Base-by-base conservation (phyloP, 2,329 filamentous ascomycete genomes). In the Nemania diffusa region DNA sequence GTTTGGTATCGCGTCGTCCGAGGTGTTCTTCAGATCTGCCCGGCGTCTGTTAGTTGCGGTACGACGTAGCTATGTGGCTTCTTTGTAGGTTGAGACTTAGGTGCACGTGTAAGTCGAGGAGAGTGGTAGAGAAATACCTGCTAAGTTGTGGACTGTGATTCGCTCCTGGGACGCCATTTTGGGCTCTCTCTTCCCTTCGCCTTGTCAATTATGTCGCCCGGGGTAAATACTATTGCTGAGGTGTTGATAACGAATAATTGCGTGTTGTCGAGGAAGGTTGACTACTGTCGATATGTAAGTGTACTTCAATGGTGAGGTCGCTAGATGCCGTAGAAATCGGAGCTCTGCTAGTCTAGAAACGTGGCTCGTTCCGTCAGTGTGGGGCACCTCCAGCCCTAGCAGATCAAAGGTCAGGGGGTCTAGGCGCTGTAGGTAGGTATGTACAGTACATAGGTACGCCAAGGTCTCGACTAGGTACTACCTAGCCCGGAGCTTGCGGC, bases 21-120 rank as follows among this genome's bases (percentile, higher is more conserved):
- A 93, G 44, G 94, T 97, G 83, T 96, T 97, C 82, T 98, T 98
- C 71, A 99, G 91, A 79, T 98, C 96, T 97, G 6, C 17, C 37
- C 37, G 56, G 46, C 58, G 67, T 71, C 62, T 65, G 67, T 65
- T 65, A 62, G 56, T 26, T 22, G 34, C 29, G 34, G 34, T 37
- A 34, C 13, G 22, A 5, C 34, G 24, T 48, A 17, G 46, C 27
- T 42, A 34, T 62, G 37, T 55, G 37, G 24, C 7, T 46, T 57
- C 24, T 46, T 22, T 34, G 2, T 20, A 17, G 55, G 2, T 24
- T 26, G 13, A n/a, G n/a, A 9, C n/a, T n/a, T 5, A 20, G 22
- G 34, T 55, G 44, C 11, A 22, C 56, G 59, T 52, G 34, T 20
- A 57, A 62, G 40, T 62, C 27, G 24, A 48, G 29, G 29, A 40